These are phyloP conservation scores for Calonectria multiphialidica DNA, from an alignment of 2,329 filamentous ascomycete species.

Conservation along the genomic window DNA sequence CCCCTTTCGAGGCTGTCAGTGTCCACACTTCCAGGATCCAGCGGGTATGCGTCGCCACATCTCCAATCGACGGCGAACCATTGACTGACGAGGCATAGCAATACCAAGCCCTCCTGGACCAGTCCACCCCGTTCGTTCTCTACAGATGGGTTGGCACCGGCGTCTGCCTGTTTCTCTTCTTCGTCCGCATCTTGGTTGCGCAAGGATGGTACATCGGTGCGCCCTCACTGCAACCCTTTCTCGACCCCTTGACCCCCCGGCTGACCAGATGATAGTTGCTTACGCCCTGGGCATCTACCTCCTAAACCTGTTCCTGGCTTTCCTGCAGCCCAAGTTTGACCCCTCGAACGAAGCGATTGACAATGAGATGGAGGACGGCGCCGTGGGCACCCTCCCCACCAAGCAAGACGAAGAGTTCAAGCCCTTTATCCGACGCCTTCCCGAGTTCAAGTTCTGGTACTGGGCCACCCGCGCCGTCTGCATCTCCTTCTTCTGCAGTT, in stretches of 20 bases:
- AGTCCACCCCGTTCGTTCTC: slow-evolving; percentile 87
- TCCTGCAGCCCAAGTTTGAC: slow-evolving; percentile 98
- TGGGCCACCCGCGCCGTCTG: slow-evolving; percentile 88
- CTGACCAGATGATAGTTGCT: slow-evolving; percentile 73
- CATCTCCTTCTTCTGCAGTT: slow-evolving; percentile 89
- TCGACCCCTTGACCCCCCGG: background rate
- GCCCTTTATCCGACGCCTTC: slow-evolving; percentile 94
- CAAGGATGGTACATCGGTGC: slow-evolving; percentile 99
- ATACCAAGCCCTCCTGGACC: slow-evolving; percentile 95
- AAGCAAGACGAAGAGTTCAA: slow-evolving; percentile 98
- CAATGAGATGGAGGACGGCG: slow-evolving; percentile 95
- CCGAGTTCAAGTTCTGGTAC: slow-evolving; percentile 99
- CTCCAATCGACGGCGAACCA: slow-evolving; percentile 5
- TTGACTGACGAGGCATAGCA: slow-evolving; percentile 65
- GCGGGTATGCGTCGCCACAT: slow-evolving; percentile 65
- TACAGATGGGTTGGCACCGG: slow-evolving; percentile 94
- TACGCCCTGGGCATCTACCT: slow-evolving; percentile 99
- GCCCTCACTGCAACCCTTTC: slow-evolving; percentile 37
- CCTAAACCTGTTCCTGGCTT: slow-evolving; percentile 98
- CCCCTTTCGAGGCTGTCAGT: slow-evolving; percentile 90
- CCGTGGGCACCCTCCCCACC: slow-evolving; percentile 84
- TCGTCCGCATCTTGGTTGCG: slow-evolving; percentile 87
- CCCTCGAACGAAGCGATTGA: slow-evolving; percentile 92
- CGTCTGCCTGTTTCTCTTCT: slow-evolving; percentile 82
- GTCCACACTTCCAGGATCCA: slow-evolving; percentile 83